Conservation (phyloP, 2,329 filamentous ascomycete species). For the Hyphodiscus sp. region DNA sequence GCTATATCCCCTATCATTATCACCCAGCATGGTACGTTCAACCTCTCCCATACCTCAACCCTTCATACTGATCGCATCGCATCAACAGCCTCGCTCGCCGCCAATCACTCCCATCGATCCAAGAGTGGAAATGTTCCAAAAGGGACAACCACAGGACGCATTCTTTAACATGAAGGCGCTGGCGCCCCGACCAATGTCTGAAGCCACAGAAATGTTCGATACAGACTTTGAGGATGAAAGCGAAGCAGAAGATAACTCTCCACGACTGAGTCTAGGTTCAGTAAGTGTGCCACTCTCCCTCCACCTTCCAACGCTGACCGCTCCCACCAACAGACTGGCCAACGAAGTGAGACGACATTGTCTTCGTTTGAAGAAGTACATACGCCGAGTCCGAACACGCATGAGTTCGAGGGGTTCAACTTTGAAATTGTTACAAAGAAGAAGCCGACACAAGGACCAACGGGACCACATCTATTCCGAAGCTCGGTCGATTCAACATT, state of each 20-base stretch:
- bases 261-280: constrained; percentile 62
- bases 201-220: constrained; percentile 72
- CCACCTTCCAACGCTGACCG: constrained; percentile 11
- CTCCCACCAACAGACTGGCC: constrained; percentile 46
- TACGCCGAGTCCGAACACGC: constrained; percentile 62
- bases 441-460: constrained; percentile 70
- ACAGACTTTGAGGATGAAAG: constrained; percentile 64
- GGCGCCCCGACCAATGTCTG: constrained; percentile 55
- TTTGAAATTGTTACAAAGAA: constrained; percentile 48
- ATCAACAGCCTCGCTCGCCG: constrained; percentile 21
- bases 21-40: constrained; percentile 23
- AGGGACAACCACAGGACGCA: constrained; percentile 43
- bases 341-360: constrained; percentile 76
- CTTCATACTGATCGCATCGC: constrained; percentile 16
- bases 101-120: constrained; percentile 26
- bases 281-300: constrained; percentile 42
- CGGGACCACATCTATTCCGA: constrained; percentile 81
- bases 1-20: constrained; percentile 17
- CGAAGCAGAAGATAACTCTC: constrained; percentile 54
- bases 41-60: not conserved
- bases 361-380: constrained; percentile 80
- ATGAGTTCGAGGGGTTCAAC: constrained; percentile 53
- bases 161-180: constrained; percentile 54
- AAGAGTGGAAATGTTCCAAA: constrained; percentile 39
- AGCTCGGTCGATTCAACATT: constrained; percentile 54